Evolutionary conservation across 1,284 basidiomycete species (phyloP).

Genomic region (Sporisorium reilianum): DNA sequence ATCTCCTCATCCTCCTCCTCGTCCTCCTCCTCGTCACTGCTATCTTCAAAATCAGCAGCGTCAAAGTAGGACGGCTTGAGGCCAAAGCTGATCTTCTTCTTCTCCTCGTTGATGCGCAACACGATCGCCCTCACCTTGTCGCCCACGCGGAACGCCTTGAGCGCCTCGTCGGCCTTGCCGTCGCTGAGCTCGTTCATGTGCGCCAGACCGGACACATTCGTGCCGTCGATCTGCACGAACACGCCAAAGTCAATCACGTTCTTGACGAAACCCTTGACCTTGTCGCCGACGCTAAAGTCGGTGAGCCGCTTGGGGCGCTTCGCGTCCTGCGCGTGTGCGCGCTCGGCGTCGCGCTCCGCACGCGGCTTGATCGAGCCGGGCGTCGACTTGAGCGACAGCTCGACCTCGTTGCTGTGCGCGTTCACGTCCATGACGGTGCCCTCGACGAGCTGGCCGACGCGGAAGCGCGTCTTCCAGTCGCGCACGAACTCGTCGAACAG

Average conservation of each 20-base stretch:
- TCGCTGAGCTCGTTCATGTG: conserved; percentile 75
- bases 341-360: conserved; percentile 69
- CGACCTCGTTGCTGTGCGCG: conserved; percentile 79
- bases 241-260: conserved; percentile 86
- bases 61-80: conserved; percentile 89
- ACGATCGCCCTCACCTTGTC: conserved; percentile 87
- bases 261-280: conserved; percentile 69
- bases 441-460: conserved; percentile 83
- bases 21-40: conserved; percentile 71
- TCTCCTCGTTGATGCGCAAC: conserved; percentile 78
- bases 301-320: conserved; percentile 39
- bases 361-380: conserved; percentile 67
- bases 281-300: conserved; percentile 67
- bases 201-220: conserved; percentile 88
- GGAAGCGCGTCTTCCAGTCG: conserved; percentile 90
- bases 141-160: conserved; percentile 85
- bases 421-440: conserved; percentile 84
- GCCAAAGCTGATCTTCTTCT: conserved; percentile 85
- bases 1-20: conserved; percentile 47
- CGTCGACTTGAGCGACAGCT: conserved; percentile 81
- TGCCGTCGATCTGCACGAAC: conserved; percentile 87
- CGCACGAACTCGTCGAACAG: conserved; percentile 82
- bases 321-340: conserved; percentile 16
- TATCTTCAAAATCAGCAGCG: conserved; percentile 68
- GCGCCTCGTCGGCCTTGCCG: conserved; percentile 73